phyloP scores from a whole-genome alignment of 257 asterid species.

The Ajuga chamaepitys region DNA sequence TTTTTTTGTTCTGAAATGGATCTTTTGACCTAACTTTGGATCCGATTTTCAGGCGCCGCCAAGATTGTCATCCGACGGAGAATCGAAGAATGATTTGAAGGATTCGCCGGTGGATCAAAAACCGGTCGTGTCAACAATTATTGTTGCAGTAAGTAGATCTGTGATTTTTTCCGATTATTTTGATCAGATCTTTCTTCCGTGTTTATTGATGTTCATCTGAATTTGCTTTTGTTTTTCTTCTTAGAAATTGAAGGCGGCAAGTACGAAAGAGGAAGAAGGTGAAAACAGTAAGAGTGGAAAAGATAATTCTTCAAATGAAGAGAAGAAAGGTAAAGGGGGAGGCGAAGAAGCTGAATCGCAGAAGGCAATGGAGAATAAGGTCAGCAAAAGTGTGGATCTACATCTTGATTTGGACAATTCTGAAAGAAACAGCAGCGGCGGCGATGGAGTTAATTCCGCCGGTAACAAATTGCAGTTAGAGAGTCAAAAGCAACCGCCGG shows the following conservation, averaged over 20 bases:
- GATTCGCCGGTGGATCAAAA: constrained; percentile 34
- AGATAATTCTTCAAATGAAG: constrained; percentile 27
- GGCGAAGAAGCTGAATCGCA: constrained; percentile 31
- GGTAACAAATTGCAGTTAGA: constrained; percentile 26
- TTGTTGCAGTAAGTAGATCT: constrained; percentile 35
- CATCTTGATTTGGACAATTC: constrained; percentile 62
- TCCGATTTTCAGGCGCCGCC: constrained; percentile 68
- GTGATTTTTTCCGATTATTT: neutral
- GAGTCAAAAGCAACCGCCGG: constrained; percentile 31
- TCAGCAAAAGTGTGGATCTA: constrained; percentile 36
- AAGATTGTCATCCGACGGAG: constrained; percentile 57
- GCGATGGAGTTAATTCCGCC: constrained; percentile 8
- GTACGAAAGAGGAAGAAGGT: constrained; percentile 24
- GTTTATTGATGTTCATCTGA: neutral
- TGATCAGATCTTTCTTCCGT: neutral
- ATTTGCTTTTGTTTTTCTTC: neutral
- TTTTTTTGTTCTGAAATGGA: neutral
- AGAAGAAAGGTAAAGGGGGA: constrained; percentile 25
- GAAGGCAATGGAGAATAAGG: constrained; percentile 35
- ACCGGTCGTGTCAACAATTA: constrained; percentile 29
- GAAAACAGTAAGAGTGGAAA: constrained; percentile 29
- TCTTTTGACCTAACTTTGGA: neutral
- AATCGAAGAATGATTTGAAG: constrained; percentile 24
- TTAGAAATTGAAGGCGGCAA: constrained; percentile 31
- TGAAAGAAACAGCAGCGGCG: constrained; percentile 36